phyloP scores from a whole-genome alignment of 805 yeast genomes.

The Lipomyces chichibuensis region DNA sequence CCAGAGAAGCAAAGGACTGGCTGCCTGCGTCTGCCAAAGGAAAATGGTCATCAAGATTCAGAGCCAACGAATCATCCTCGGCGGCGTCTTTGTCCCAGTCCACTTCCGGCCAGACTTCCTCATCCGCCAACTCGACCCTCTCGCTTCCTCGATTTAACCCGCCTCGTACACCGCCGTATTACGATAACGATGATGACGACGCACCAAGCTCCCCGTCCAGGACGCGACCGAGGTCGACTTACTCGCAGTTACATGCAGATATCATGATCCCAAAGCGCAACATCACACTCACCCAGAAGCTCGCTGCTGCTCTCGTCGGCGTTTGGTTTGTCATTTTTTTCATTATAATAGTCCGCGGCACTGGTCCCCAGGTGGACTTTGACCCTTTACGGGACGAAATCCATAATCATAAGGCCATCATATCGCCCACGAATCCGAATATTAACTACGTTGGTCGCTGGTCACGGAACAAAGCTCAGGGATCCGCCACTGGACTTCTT shows the following conservation, averaged over 20 bases:
- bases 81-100: background rate
- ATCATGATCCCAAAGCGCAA: conserved; percentile 9
- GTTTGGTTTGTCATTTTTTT: conserved; percentile 29
- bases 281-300: conserved; percentile 14
- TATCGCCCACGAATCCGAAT: conserved; percentile 22
- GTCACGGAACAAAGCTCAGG: conserved; percentile 33
- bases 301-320: conserved; percentile 26
- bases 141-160: conserved; percentile 6
- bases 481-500: conserved; percentile 25
- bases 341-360: conserved; percentile 11
- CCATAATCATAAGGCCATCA: conserved; percentile 9
- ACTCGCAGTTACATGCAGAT: conserved; percentile 1
- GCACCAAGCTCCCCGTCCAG: background rate
- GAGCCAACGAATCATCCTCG: conserved; percentile 5
- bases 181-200: background rate
- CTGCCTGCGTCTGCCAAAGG: conserved; percentile 23
- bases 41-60: conserved; percentile 22
- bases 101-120: conserved; percentile 3
- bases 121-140: background rate
- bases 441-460: conserved; percentile 31
- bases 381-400: conserved; percentile 31
- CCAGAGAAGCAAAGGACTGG: conserved; percentile 22
- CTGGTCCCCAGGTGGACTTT: conserved; percentile 12
- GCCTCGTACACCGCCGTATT: background rate
- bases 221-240: background rate